Evolutionary conservation across 306 rosid species (phyloP).

Genomic region (Vigna nakashimae): DNA sequence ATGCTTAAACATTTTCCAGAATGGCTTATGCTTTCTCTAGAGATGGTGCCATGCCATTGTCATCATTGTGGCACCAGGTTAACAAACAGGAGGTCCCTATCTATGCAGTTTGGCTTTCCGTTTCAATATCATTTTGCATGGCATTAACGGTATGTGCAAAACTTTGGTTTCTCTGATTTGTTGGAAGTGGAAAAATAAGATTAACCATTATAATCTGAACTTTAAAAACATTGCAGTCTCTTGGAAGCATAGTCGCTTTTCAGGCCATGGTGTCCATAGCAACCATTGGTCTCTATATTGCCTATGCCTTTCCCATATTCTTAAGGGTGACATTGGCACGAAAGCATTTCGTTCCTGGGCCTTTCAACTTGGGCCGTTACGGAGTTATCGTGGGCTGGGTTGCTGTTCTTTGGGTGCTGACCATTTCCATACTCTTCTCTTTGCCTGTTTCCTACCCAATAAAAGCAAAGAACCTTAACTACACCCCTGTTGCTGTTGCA

Average conservation of each 20-base stretch:
- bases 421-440: conserved; percentile 82
- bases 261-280: conserved; percentile 93
- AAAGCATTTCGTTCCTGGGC: conserved; percentile 72
- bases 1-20: no score
- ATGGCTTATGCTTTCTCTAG: conserved; percentile 92
- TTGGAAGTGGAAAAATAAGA: no score
- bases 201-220: no score
- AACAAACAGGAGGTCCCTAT: conserved; percentile 77
- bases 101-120: conserved; percentile 92
- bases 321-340: conserved; percentile 84
- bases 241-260: conserved; percentile 92
- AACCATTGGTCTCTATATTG: conserved; percentile 72
- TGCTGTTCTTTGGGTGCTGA: conserved; percentile 84
- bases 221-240: conserved; percentile 66
- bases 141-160: conserved; percentile 68
- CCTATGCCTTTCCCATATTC: conserved; percentile 89
- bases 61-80: conserved; percentile 84
- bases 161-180: no score
- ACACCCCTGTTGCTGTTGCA: conserved; percentile 89
- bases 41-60: conserved; percentile 98
- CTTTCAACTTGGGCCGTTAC: conserved; percentile 81
- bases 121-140: conserved; percentile 78
- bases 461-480: conserved; percentile 74
- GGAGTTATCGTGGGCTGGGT: conserved; percentile 76
- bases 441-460: conserved; percentile 86